These are phyloP conservation scores for Casuarina equisetifolia DNA, from an alignment of 306 rosid genomes.

Conservation along the genomic window DNA sequence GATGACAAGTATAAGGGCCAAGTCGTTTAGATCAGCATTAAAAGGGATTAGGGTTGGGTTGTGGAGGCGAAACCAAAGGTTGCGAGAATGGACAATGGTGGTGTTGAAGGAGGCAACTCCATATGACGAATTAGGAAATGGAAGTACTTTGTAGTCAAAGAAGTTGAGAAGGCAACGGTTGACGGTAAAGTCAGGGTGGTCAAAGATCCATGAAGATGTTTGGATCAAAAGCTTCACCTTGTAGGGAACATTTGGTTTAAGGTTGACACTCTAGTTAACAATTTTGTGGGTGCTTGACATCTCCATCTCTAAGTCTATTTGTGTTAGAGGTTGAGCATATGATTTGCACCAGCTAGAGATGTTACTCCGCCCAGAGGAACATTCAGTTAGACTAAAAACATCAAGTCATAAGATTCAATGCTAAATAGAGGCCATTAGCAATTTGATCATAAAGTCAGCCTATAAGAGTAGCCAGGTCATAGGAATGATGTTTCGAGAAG, in stretches of 20 bases:
- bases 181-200: neutral
- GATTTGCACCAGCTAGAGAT: too few relatives aligned
- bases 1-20: neutral
- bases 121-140: neutral
- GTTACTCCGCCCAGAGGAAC: too few relatives aligned
- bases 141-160: neutral
- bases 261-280: neutral
- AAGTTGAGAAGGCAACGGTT: neutral
- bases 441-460: too few relatives aligned
- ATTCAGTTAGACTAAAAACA: too few relatives aligned
- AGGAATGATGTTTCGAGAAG: too few relatives aligned
- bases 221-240: neutral
- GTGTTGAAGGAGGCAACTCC: neutral
- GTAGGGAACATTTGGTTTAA: neutral
- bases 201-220: neutral
- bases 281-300: neutral
- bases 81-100: neutral
- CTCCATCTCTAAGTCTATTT: neutral
- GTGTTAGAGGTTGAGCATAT: too few relatives aligned
- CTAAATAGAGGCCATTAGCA: too few relatives aligned
- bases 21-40: neutral
- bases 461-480: too few relatives aligned
- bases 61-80: slow-evolving; percentile 11
- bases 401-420: too few relatives aligned
- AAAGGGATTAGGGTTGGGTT: neutral